phyloP scores from a whole-genome alignment of 2,329 filamentous ascomycete genomes.

The Leptoxyphium fumago region DNA sequence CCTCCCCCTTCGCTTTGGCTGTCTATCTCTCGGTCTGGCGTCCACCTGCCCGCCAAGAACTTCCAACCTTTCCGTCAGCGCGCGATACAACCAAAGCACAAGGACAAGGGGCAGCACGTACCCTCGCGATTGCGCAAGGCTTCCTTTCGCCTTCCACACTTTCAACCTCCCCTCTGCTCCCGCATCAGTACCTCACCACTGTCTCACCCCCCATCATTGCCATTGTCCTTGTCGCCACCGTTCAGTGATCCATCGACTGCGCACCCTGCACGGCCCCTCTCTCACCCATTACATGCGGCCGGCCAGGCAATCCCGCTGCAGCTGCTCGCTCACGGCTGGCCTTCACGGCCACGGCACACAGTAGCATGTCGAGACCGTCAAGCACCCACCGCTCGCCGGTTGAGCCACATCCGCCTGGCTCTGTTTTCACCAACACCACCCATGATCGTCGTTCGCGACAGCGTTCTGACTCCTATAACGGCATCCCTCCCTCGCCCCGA shows the following conservation, averaged over 20 bases:
- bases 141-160: neutral
- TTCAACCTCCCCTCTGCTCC: neutral
- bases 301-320: too few relatives aligned
- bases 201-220: neutral
- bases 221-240: neutral
- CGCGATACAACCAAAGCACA: neutral
- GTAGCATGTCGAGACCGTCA: neutral
- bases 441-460: slow-evolving; percentile 11
- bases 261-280: too few relatives aligned
- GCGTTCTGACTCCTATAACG: slow-evolving; percentile 15
- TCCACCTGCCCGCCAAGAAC: neutral
- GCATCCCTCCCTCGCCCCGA: slow-evolving; percentile 12
- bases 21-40: too few relatives aligned
- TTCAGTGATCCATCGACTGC: too few relatives aligned
- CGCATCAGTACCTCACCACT: neutral
- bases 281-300: too few relatives aligned
- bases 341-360: neutral
- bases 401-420: slow-evolving; percentile 1
- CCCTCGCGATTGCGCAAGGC: neutral
- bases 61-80: neutral
- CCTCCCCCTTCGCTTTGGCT: too few relatives aligned
- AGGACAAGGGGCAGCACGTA: neutral
- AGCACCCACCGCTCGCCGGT: neutral
- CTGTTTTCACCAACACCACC: slow-evolving; percentile 20
- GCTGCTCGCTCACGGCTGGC: too few relatives aligned